Evolutionary conservation across 2,329 filamentous ascomycete genomes (phyloP), one percentile per base, ranked within the genome.

Genomic region (Colletotrichum sp.): DNA sequence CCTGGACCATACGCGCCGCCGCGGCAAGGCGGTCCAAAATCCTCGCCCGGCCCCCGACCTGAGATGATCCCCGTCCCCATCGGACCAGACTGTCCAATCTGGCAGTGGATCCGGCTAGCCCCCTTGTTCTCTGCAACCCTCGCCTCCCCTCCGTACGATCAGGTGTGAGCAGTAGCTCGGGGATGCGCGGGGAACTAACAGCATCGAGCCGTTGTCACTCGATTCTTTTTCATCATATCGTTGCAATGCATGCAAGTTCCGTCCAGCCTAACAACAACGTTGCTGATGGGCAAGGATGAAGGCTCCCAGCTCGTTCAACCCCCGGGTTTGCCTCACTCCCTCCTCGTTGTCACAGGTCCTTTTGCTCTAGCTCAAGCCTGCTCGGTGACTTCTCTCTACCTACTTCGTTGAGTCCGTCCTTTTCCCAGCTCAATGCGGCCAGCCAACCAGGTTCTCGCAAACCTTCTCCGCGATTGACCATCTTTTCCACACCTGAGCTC

Each of bases 81-180:
- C 74, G 74, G 74, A 30, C 34, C 57, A 73, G 10, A 65, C 70
- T 65, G 36, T 75, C 73, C 43, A 69, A 73, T 68, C 55, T 52
- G 70, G 73, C 36, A 73, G 59, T 39, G 4, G 18, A 55, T n/a
- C 72, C 68, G 52, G 61, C 43, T 48, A 39, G 43, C 28, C 26
- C 36, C 71, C 66, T 55, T 74, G 67, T n/a, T 34, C 28, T 73
- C 65, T 72, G 71, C 36, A 63, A 61, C 64, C 64, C 36, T 69
- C 71, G 57, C 57, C 36, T 55, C 55, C 30, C n/a, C 24, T 52
- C 24, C 15, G 15, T 59, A 32, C 39, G 55, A 61, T 67, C 68
- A 67, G 55, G 21, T 39, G 61, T 39, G 48, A 30, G 65, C 28
- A 34, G 28, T 34, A 36, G 61, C 15, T 30, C 68, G 61, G 39